phyloP scores from a whole-genome alignment of 352 stramenopile genomes.

The Elongisporangium undulatum region DNA sequence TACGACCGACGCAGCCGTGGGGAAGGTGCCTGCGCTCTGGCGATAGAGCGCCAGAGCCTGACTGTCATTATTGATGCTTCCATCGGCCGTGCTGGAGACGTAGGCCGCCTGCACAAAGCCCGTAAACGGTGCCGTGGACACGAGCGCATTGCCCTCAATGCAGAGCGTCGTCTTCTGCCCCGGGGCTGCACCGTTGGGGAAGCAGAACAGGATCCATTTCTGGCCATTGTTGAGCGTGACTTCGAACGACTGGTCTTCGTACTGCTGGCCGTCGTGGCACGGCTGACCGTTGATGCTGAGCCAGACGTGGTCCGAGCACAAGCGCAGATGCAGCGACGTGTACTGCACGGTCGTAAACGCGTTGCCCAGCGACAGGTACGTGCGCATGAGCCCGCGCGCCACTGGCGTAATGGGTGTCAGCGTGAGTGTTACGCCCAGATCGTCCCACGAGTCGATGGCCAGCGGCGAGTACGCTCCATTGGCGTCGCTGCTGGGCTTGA shows the following conservation, averaged over 20 bases:
- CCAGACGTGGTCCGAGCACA: conserved; percentile 63
- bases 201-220: conserved; percentile 70
- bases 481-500: conserved; percentile 10
- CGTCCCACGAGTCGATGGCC: conserved; percentile 66
- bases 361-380: conserved; percentile 68
- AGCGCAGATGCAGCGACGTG: conserved; percentile 48
- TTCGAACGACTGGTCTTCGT: conserved; percentile 39
- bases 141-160: conserved; percentile 52
- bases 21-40: conserved; percentile 48
- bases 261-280: conserved; percentile 23
- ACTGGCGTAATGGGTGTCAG: conserved; percentile 9
- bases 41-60: conserved; percentile 44
- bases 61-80: conserved; percentile 16
- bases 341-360: conserved; percentile 78
- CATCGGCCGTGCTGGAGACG: conserved; percentile 40
- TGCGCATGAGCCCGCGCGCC: conserved; percentile 21
- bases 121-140: conserved; percentile 40
- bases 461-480: conserved; percentile 11
- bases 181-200: conserved; percentile 12
- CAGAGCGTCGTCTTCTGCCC: conserved; percentile 16
- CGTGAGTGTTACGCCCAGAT: conserved; percentile 58
- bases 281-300: conserved; percentile 49
- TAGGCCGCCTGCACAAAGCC: conserved; percentile 67
- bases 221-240: conserved; percentile 77
- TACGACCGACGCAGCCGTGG: conserved; percentile 19